phyloP scores from a whole-genome alignment of 768 basidiomycete species.

The Rhizopogon roseolus region DNA sequence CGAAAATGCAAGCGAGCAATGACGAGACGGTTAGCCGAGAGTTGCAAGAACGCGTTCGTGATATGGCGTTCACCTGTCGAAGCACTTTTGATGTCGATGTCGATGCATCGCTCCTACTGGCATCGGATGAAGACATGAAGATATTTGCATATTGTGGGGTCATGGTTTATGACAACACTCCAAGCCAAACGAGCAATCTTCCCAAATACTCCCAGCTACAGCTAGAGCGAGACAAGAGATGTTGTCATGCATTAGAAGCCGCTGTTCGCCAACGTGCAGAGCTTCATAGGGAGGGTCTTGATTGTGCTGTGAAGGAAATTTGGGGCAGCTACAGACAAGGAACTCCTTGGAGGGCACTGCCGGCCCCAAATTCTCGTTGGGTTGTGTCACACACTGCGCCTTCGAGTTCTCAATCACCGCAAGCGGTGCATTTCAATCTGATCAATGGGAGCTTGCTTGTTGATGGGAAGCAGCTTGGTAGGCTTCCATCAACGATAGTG shows the following conservation, averaged over 20 bases:
- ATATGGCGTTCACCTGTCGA: constrained; percentile 36
- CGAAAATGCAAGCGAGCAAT: constrained; percentile 12
- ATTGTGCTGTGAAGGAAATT: constrained; percentile 13
- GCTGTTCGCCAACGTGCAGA: constrained; percentile 2
- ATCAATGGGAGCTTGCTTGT: constrained; percentile 23
- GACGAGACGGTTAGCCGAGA: constrained; percentile 8
- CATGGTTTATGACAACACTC: constrained; percentile 21
- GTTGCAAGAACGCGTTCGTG: constrained; percentile 22
- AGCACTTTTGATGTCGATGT: constrained; percentile 25
- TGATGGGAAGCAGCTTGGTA: constrained; percentile 19
- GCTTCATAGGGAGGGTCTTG: constrained; percentile 7
- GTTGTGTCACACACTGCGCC: constrained; percentile 13
- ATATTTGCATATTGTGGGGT: constrained; percentile 20
- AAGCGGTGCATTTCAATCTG: constrained; percentile 17
- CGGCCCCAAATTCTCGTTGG: constrained; percentile 16
- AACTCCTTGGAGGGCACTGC: constrained; percentile 14
- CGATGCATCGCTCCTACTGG: constrained; percentile 9
- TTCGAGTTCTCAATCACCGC: constrained; percentile 8
- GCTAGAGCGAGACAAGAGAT: constrained; percentile 26
- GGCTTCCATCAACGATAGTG: constrained; percentile 15
- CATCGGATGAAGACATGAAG: constrained; percentile 17
- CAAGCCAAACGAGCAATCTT: constrained; percentile 5
- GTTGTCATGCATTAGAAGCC: constrained; percentile 20
- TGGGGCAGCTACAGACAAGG: constrained; percentile 21
- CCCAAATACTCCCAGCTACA: constrained; percentile 10